Evolutionary conservation across 78 protist genomes (phyloP), one percentile per base, ranked within the genome.

Genomic region (Dictyostelium intermedium): DNA sequence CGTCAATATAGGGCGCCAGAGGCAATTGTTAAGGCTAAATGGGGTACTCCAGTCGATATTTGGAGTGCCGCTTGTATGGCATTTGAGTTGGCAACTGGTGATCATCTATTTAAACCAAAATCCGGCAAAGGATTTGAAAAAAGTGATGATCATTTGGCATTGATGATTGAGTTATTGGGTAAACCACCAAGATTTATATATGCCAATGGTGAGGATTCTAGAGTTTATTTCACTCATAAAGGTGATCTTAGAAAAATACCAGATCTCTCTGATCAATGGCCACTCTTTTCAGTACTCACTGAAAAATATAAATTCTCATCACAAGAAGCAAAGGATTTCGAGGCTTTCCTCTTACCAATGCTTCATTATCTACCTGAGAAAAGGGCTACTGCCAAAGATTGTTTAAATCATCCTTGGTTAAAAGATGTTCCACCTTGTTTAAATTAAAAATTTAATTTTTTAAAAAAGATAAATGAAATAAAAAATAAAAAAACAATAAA

Each of bases 1-100:
- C 93, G 99, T 32, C 99, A 99, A 91, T 99, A 98, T 86, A 96
- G 99, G 11, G 37, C 98, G 11, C 99, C 99, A 1, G 99, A 99
- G 72, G 99, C 98, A 43, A 85, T 99, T 1, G 78, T 98, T 9
- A 98, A 97, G 2, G 95, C 87, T 11, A 91, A 69, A 60, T 98
- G 97, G 85, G 77, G 78, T 5, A 66, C 96, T 4, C 82, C 96
- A 20, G 97, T 96, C 30, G 99, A 98, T 27, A 92, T 98, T 27
- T 98, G 99, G 99, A 72, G 95, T 73, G 78, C 81, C 4, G 93
- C 92, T 1, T 82, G 97, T 66, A 81, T 96, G 91, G 82, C 87
- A 2, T 98, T 98, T 23, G 99, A 98, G 89, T 69, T 98, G 91
- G 86, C 74, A n/a, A 98, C 99, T 0, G 99, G 99, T n/a, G 99